These are phyloP conservation scores for Colletotrichum chlorophyti DNA, from an alignment of 2,329 filamentous ascomycete species.

Conservation along the genomic window DNA sequence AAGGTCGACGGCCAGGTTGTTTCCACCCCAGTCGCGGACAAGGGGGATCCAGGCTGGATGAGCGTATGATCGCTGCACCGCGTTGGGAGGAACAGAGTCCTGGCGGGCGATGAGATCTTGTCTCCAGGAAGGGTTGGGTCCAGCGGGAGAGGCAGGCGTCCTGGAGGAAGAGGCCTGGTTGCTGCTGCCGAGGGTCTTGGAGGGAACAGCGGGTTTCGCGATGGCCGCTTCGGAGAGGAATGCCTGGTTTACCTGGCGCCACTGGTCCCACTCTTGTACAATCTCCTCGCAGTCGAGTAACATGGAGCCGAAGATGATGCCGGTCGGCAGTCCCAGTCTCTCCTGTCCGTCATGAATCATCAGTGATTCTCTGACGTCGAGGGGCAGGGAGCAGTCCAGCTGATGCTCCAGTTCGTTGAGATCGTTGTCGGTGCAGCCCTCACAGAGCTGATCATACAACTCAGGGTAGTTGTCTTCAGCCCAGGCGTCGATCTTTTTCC, in stretches of 20 bases:
- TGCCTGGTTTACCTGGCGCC: slow-evolving; percentile 91
- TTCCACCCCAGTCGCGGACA: slow-evolving; percentile 97
- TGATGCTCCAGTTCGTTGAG: slow-evolving; percentile 97
- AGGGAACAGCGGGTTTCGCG: slow-evolving; percentile 67
- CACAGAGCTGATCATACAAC: slow-evolving; percentile 90
- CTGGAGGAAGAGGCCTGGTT: slow-evolving; percentile 74
- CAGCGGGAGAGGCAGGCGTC: slow-evolving; percentile 52
- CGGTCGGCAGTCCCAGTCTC: slow-evolving; percentile 87
- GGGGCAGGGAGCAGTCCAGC: slow-evolving; percentile 89
- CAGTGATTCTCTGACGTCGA: slow-evolving; percentile 92
- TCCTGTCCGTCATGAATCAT: slow-evolving; percentile 97
- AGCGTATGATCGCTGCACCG: slow-evolving; percentile 90
- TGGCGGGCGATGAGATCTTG: slow-evolving; percentile 85
- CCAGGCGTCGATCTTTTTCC: slow-evolving; percentile 94
- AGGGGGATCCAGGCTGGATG: slow-evolving; percentile 96
- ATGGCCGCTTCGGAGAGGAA: slow-evolving; percentile 71
- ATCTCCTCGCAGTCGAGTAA: slow-evolving; percentile 98
- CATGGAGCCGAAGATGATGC: slow-evolving; percentile 94
- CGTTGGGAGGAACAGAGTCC: slow-evolving; percentile 84
- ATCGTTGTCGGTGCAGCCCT: slow-evolving; percentile 91
- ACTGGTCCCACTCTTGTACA: slow-evolving; percentile 96
- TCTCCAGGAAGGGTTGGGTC: slow-evolving; percentile 74
- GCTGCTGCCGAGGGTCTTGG: slow-evolving; percentile 75
- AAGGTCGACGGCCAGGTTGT: slow-evolving; percentile 93
- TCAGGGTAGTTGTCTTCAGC: slow-evolving; percentile 95